Percentiles rank a stretch among this genome's conserved stretches.
Evolutionary conservation across 352 stramenopile species (phyloP).

Genomic region (Globisporangium polare): DNA sequence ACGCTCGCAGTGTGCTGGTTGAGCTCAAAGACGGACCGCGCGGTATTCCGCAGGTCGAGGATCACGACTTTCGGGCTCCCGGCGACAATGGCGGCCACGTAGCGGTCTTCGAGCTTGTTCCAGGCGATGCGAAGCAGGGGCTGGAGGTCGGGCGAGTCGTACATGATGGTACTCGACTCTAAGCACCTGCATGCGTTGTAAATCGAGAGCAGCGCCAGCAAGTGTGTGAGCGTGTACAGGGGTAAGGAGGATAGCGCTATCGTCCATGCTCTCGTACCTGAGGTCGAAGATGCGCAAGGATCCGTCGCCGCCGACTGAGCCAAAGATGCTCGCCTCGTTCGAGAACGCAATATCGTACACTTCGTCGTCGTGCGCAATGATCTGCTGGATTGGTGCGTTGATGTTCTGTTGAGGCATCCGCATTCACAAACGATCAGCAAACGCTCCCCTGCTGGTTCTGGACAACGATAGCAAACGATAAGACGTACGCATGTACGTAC

Average conservation of each 20-base stretch:
- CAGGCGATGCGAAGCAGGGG: conserved; percentile 94
- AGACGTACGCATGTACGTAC: conserved; percentile 33
- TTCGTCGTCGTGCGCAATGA: conserved; percentile 98
- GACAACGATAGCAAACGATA: not conserved
- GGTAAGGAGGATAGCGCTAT: not conserved
- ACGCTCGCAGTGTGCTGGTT: conserved; percentile 89
- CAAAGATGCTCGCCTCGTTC: conserved; percentile 93
- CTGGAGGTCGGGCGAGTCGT: conserved; percentile 87
- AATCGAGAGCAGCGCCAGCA: not conserved
- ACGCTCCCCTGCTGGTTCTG: not conserved
- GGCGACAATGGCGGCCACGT: conserved; percentile 93
- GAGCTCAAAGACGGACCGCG: conserved; percentile 89
- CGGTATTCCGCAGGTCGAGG: conserved; percentile 94
- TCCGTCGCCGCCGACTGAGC: conserved; percentile 95
- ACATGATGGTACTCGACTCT: conserved; percentile 96
- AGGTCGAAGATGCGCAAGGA: conserved; percentile 97
- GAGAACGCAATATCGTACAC: conserved; percentile 98
- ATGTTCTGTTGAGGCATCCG: conserved; percentile 32
- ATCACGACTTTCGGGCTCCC: conserved; percentile 92
- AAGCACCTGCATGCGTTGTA: conserved; percentile 38
- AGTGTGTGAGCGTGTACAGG: not conserved
- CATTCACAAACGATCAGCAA: not conserved
- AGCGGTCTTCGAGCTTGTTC: conserved; percentile 98
- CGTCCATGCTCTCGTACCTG: conserved; percentile 40
- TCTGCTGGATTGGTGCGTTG: conserved; percentile 86